These are phyloP conservation scores for Pyricularia sp. DNA, from an alignment of 2,329 filamentous ascomycete species.

Conservation along the genomic window DNA sequence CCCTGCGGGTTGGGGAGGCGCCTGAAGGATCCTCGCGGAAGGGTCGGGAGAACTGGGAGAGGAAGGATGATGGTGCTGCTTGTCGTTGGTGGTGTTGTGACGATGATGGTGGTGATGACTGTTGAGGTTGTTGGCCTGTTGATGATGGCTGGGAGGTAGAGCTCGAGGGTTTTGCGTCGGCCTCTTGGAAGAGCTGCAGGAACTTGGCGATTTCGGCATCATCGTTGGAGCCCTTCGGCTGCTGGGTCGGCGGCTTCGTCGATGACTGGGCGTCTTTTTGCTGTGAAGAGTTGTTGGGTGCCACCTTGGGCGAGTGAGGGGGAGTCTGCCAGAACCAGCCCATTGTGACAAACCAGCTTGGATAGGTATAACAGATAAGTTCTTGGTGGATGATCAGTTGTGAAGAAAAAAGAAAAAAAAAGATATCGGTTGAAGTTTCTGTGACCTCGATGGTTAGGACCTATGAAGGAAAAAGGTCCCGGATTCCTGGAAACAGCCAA, in stretches of 20 bases:
- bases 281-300: constrained; percentile 4
- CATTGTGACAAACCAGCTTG: constrained; percentile 29
- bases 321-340: constrained; percentile 51
- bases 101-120: constrained; percentile 12
- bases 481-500: neutral
- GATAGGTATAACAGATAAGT: neutral
- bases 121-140: constrained; percentile 10
- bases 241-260: neutral
- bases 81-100: constrained; percentile 11
- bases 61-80: constrained; percentile 15
- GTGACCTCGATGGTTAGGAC: neutral
- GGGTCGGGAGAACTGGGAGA: constrained; percentile 9
- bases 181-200: constrained; percentile 32
- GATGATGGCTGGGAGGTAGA: constrained; percentile 9
- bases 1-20: constrained; percentile 10
- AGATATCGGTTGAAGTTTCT: neutral
- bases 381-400: neutral
- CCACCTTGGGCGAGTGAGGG: constrained; percentile 17
- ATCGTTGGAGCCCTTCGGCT: constrained; percentile 12
- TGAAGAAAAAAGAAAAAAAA: too few relatives aligned
- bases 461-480: neutral
- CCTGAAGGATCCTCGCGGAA: constrained; percentile 15
- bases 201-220: constrained; percentile 48
- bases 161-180: constrained; percentile 12
- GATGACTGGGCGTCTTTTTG: neutral